Conservation (phyloP, 2,329 filamentous ascomycete genomes). For the Trichophyton verrucosum region DNA sequence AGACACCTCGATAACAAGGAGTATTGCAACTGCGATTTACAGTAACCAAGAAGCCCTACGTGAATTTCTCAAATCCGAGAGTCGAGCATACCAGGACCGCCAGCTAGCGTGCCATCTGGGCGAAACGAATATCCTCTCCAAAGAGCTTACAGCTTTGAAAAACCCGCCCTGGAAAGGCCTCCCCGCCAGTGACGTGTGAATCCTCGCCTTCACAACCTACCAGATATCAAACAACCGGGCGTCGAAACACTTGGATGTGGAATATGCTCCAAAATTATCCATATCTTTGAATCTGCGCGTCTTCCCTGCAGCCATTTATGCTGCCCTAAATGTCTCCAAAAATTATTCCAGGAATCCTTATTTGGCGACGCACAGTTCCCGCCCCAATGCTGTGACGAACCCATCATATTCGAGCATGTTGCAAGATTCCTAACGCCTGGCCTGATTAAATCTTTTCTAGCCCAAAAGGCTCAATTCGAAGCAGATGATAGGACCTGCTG, state of each 20-base stretch:
- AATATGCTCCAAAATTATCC: neutral
- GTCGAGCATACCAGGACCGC: neutral
- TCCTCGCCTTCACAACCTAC: neutral
- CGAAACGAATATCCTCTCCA: neutral
- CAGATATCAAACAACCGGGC: neutral
- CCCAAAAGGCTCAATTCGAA: conserved; percentile 39
- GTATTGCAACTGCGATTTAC: neutral
- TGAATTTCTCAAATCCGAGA: neutral
- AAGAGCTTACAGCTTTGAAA: neutral
- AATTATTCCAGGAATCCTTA: conserved; percentile 35
- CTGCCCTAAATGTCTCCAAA: conserved; percentile 38
- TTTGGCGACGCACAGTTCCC: conserved; percentile 44
- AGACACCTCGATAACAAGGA: neutral
- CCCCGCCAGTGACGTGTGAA: neutral
- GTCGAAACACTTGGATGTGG: neutral
- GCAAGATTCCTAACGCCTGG: conserved; percentile 26
- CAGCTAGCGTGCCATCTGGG: neutral
- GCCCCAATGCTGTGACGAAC: conserved; percentile 40
- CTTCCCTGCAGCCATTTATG: conserved; percentile 36
- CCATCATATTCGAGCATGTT: conserved; percentile 29
- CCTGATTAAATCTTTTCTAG: conserved; percentile 27
- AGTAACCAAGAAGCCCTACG: neutral
- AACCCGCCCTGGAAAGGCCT: no score
- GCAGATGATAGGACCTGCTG: conserved; percentile 43
- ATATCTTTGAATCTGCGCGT: neutral